Percentiles rank a stretch among this genome's conserved stretches.
Evolutionary conservation across 202 grass and related monocot genomes (phyloP).

Genomic region (Dendrocalamus latiflorus): DNA sequence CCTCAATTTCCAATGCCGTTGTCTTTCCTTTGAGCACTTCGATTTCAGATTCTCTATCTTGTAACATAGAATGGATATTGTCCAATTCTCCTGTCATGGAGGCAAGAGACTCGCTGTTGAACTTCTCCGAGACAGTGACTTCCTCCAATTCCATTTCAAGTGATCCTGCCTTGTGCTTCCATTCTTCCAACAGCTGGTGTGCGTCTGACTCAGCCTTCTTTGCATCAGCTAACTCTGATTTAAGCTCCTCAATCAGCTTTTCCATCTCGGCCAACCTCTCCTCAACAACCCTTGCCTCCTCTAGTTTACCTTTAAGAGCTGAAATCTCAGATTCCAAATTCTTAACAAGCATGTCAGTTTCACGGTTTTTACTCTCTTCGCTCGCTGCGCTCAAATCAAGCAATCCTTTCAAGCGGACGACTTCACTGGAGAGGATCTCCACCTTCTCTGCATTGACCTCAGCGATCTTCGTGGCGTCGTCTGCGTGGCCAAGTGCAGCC

Average conservation of each 20-base stretch:
- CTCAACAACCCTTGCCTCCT: conserved; percentile 49
- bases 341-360: conserved; percentile 51
- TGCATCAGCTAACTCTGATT: conserved; percentile 47
- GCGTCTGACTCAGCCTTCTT: conserved; percentile 59
- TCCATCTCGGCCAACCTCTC: conserved; percentile 50
- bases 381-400: conserved; percentile 55
- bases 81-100: conserved; percentile 49
- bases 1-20: conserved; percentile 61
- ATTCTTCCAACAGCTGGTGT: conserved; percentile 55
- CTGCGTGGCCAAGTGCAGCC: conserved; percentile 57
- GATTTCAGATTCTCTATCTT: conserved; percentile 68
- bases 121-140: conserved; percentile 51
- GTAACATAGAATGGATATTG: conserved; percentile 43
- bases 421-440: conserved; percentile 61
- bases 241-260: conserved; percentile 45
- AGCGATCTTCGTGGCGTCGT: conserved; percentile 77
- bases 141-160: conserved; percentile 66
- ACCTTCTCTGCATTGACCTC: conserved; percentile 82
- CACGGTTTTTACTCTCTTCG: conserved; percentile 57
- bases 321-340: conserved; percentile 55
- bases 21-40: conserved; percentile 60
- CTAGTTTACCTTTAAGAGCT: conserved; percentile 52
- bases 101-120: conserved; percentile 52
- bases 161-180: conserved; percentile 56
- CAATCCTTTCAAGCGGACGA: conserved; percentile 59